Conservation (phyloP, 2,329 filamentous ascomycete species). For the Venturia effusa region DNA sequence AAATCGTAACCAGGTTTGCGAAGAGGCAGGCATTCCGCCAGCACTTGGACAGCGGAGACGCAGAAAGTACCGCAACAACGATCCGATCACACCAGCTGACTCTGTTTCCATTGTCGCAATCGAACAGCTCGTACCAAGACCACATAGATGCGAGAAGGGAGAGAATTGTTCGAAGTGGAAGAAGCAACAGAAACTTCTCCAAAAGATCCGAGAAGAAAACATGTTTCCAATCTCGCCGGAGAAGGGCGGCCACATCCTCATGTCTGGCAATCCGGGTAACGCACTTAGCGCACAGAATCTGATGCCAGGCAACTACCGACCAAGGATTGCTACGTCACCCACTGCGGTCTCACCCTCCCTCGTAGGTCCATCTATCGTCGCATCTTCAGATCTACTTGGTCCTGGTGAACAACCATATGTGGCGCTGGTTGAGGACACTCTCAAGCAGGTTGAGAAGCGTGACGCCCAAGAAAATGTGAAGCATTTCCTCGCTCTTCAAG, state of each 20-base stretch:
- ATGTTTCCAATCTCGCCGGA: slow-evolving; percentile 50
- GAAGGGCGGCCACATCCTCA: slow-evolving; percentile 58
- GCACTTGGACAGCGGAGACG: slow-evolving; percentile 26
- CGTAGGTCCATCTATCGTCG: slow-evolving; percentile 62
- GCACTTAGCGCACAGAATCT: slow-evolving; percentile 50
- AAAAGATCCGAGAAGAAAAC: slow-evolving; percentile 63
- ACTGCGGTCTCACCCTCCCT: slow-evolving; percentile 33
- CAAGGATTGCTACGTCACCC: slow-evolving; percentile 49
- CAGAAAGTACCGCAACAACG: slow-evolving; percentile 38
- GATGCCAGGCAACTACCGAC: slow-evolving; percentile 46
- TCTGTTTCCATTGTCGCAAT: slow-evolving; percentile 88
- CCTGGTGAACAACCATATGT: slow-evolving; percentile 54
- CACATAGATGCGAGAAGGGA: slow-evolving; percentile 76
- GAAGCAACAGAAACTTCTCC: slow-evolving; percentile 68
- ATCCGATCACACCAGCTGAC: slow-evolving; percentile 66
- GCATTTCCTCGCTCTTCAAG: slow-evolving; percentile 82
- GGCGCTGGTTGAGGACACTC: slow-evolving; percentile 58
- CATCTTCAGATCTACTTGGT: slow-evolving; percentile 83
- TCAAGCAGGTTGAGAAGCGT: slow-evolving; percentile 57
- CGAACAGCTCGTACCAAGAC: slow-evolving; percentile 76
- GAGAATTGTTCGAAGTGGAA: slow-evolving; percentile 75
- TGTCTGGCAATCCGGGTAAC: slow-evolving; percentile 71
- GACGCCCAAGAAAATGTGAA: slow-evolving; percentile 90
- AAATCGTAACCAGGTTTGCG: slow-evolving; percentile 14
- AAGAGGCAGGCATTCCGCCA: slow-evolving; percentile 21